Conservation (phyloP, 208 protist species). For the Trypanosoma theileri region DNA sequence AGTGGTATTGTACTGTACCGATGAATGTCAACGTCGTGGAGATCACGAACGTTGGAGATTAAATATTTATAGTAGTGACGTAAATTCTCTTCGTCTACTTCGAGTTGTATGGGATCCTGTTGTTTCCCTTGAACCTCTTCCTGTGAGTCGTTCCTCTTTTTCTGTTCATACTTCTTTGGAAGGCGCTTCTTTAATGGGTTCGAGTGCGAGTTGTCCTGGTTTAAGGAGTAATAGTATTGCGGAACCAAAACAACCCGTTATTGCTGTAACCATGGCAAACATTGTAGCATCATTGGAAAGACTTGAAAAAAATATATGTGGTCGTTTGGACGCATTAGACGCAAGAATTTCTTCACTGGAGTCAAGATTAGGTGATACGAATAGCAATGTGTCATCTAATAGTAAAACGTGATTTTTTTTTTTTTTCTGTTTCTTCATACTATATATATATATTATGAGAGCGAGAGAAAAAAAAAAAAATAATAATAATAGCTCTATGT, state of each 20-base stretch:
- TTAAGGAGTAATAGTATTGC: neutral
- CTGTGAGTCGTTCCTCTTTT: conserved; percentile 38
- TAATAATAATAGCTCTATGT: too few species aligned
- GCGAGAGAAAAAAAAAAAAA: too few species aligned
- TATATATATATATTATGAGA: conserved; percentile 2
- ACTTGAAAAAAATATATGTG: conserved; percentile 22
- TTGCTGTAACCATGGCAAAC: conserved; percentile 2
- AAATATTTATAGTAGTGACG: conserved; percentile 47
- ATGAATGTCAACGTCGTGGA: conserved; percentile 55
- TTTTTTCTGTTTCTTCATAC: neutral
- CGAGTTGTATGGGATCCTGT: conserved; percentile 75
- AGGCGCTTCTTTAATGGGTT: conserved; percentile 35
- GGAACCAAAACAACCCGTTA: conserved; percentile 21
- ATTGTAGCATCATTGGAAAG: conserved; percentile 16
- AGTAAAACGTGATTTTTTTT: conserved; percentile 13
- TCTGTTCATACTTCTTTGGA: conserved; percentile 53
- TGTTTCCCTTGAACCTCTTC: conserved; percentile 63
- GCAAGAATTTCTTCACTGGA: conserved; percentile 14
- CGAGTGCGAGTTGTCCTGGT: conserved; percentile 36
- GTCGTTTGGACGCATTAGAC: conserved; percentile 20
- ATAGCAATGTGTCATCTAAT: neutral
- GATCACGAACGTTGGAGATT: conserved; percentile 69
- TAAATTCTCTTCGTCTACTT: conserved; percentile 47
- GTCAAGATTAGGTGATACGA: conserved; percentile 9
- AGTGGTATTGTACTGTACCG: conserved; percentile 67